Evolutionary conservation across 306 rosid species (phyloP), one percentile per base, ranked within the genome.

Genomic region (Lupinus albus): DNA sequence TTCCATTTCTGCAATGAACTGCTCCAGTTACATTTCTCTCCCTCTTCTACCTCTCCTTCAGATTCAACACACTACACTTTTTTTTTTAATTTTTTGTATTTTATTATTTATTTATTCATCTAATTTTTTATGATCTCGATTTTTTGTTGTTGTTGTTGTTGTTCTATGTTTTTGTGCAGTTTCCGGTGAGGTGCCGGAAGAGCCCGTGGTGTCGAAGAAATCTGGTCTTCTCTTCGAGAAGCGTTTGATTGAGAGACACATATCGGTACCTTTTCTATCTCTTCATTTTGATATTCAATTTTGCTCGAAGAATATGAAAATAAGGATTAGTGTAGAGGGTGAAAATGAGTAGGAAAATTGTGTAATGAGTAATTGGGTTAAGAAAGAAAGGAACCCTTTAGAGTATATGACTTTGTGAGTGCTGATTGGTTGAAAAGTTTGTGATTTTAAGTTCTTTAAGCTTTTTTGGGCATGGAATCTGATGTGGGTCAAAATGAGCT

Each of bases 111-210:
- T 36, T 36, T 36, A 36, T 36, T 7, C 8, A 8, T 53, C 8
- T 2, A 0, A 51, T 25, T 13, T 46, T 71, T 78, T 32, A 79
- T 84, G 82, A 85, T 78, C 78, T 81, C 70, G 51, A 70, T 57
- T 47, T 5, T 58, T 4, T 25, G 2, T 25, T 25, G n/a, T n/a
- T n/a, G n/a, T n/a, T 46, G 15, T 44, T 60, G 6, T 56, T 15
- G 30, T 71, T 5, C 46, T 33, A 10, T 36, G 30, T 25, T 3
- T 25, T 25, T 25, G 7, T 80, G 25, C 85, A 94, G 99, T 94
- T 74, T 90, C 99, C 80, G 97, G 99, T 67, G 99, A 94, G 87
- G 89, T 94, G 80, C 99, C 99, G 84, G 97, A 94, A 79, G 99
- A 90, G 73, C 99, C 99, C 5, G 97, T 94, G 21, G 95, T 94